Conservation (phyloP, 345 rosid genomes). For the Ailanthus altissimus region DNA sequence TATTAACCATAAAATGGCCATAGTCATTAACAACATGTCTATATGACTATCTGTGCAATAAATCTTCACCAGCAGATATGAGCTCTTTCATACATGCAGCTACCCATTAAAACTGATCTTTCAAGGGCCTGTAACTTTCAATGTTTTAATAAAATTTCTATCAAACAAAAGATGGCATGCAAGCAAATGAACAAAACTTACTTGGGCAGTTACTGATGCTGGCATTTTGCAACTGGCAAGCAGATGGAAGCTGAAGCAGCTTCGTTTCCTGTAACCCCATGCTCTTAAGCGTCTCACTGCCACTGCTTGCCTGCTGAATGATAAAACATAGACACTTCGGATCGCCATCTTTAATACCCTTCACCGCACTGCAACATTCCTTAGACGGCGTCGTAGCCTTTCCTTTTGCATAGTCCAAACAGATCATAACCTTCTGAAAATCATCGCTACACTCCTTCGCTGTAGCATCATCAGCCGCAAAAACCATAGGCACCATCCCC, state of each 20-base stretch:
- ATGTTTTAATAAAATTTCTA: not conserved
- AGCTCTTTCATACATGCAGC: not conserved
- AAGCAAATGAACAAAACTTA: conserved; percentile 25
- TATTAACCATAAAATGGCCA: no score
- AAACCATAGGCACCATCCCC: conserved; percentile 23
- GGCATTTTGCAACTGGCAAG: conserved; percentile 70
- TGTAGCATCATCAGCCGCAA: not conserved
- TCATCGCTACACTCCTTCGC: conserved; percentile 40
- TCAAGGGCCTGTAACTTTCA: not conserved
- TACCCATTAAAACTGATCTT: not conserved
- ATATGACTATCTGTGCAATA: no score
- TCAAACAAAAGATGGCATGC: not conserved
- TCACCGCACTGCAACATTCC: conserved; percentile 65
- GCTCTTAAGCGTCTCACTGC: conserved; percentile 49
- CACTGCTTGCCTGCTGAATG: conserved; percentile 62
- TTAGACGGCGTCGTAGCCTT: conserved; percentile 49
- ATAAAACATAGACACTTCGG: conserved; percentile 82
- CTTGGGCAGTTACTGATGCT: conserved; percentile 69
- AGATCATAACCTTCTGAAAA: conserved; percentile 56
- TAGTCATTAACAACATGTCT: no score
- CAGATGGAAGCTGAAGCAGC: conserved; percentile 77
- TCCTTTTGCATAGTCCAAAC: conserved; percentile 71
- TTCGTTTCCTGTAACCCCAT: conserved; percentile 65
- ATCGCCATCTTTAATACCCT: conserved; percentile 48
- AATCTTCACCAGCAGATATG: no score